These are phyloP conservation scores for Halophytophthora polymorphica DNA, from an alignment of 352 stramenopile genomes.

Conservation along the genomic window DNA sequence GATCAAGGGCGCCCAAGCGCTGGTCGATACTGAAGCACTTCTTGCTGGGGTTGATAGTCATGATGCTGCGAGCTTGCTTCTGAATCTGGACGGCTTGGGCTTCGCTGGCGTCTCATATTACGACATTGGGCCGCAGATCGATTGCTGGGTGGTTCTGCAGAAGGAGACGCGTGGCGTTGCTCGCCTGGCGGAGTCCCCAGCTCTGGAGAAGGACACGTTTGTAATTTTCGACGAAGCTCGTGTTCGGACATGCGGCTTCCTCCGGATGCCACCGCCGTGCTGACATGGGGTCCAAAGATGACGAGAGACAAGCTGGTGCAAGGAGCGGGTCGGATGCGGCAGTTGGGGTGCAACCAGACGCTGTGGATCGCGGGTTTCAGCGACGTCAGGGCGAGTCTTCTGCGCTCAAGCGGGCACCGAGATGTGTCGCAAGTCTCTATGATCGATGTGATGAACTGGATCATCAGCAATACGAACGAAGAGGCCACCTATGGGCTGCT, in stretches of 20 bases:
- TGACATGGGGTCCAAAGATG: conserved; percentile 83
- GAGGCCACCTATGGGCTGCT: conserved; percentile 58
- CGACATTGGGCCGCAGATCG: conserved; percentile 41
- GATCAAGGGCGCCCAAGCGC: conserved; percentile 37
- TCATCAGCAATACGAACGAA: conserved; percentile 82
- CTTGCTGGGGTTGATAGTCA: conserved; percentile 62
- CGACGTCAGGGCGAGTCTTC: conserved; percentile 61
- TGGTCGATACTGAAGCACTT: conserved; percentile 87
- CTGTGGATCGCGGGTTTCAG: conserved; percentile 64
- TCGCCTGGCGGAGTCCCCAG: conserved; percentile 55
- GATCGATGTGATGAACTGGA: conserved; percentile 77
- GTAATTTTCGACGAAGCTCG: conserved; percentile 90
- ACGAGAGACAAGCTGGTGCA: conserved; percentile 94
- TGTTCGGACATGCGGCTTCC: conserved; percentile 86
- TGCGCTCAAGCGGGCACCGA: conserved; percentile 11
- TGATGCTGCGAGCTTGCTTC: conserved; percentile 49
- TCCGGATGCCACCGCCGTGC: conserved; percentile 56
- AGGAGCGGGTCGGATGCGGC: conserved; percentile 82
- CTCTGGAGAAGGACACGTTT: conserved; percentile 84
- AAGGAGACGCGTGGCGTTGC: conserved; percentile 37
- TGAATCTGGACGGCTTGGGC: conserved; percentile 19
- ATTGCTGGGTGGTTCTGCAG: conserved; percentile 82
- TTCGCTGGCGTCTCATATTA: conserved; percentile 83
- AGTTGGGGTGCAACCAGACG: conserved; percentile 67
- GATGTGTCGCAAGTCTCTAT: conserved; percentile 13